These are phyloP conservation scores for Zychaea mexicana DNA, from an alignment of 371 early-diverging fungal species.

Conservation along the genomic window DNA sequence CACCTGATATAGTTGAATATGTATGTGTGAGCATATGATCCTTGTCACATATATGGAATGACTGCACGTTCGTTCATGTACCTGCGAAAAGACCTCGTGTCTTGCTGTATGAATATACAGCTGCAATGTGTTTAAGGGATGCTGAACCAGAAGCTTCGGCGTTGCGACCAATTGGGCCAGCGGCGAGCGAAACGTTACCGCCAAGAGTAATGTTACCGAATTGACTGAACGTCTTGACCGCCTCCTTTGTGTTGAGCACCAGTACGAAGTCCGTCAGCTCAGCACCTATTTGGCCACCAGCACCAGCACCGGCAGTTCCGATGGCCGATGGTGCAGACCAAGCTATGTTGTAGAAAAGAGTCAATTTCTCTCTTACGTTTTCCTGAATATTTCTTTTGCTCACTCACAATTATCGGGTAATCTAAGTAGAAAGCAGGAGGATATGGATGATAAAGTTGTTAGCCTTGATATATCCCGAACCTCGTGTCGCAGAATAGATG, in stretches of 20 bases:
- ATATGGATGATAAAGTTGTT: background rate
- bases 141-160: slow-evolving; percentile 88
- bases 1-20: slow-evolving; percentile 32
- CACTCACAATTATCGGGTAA: slow-evolving; percentile 21
- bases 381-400: background rate
- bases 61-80: too few relatives aligned
- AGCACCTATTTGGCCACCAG: slow-evolving; percentile 88
- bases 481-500: too few relatives aligned
- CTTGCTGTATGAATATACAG: slow-evolving; percentile 90
- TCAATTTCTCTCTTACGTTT: background rate
- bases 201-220: slow-evolving; percentile 93
- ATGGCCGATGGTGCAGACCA: slow-evolving; percentile 88
- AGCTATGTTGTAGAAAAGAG: slow-evolving; percentile 25
- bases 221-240: slow-evolving; percentile 87
- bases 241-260: slow-evolving; percentile 80
- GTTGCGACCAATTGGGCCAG: slow-evolving; percentile 89
- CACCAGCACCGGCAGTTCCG: slow-evolving; percentile 78
- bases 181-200: slow-evolving; percentile 84
- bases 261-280: slow-evolving; percentile 94
- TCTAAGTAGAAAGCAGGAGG: background rate
- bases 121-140: slow-evolving; percentile 74
- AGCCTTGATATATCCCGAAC: too few relatives aligned
- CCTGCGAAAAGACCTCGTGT: slow-evolving; percentile 89
- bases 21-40: background rate
- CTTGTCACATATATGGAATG: too few relatives aligned